Evolutionary conservation across 192 early-diverging fungal genomes (phyloP).

Genomic region (Rhizoclosmatium sp.): DNA sequence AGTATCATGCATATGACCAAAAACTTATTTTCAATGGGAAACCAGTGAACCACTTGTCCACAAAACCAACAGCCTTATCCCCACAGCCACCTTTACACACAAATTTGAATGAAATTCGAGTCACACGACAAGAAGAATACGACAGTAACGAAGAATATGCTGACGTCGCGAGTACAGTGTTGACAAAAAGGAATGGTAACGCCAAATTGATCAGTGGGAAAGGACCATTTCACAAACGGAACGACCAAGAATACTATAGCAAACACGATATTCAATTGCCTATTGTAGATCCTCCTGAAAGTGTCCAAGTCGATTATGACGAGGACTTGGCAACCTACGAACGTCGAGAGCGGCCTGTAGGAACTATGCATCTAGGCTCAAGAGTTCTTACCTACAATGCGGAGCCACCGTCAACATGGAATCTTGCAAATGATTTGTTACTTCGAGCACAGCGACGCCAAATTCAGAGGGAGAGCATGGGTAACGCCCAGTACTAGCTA

Average conservation of each 20-base stretch:
- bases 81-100: slow-evolving; percentile 8
- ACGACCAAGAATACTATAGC: slow-evolving; percentile 12
- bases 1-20: not conserved
- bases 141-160: not conserved
- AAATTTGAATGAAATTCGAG: not conserved
- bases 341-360: not conserved
- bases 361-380: not conserved
- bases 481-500: not conserved
- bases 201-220: not conserved
- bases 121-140: slow-evolving; percentile 5
- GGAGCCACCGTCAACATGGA: slow-evolving; percentile 30
- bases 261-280: slow-evolving; percentile 5
- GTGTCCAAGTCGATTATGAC: not conserved
- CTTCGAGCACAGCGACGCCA: slow-evolving; percentile 21
- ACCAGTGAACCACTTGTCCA: not conserved
- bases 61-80: not conserved
- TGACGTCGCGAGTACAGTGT: not conserved
- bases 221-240: not conserved
- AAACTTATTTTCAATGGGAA: not conserved
- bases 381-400: slow-evolving; percentile 9
- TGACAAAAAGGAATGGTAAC: not conserved
- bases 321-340: not conserved
- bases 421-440: slow-evolving; percentile 31
- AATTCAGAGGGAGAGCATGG: not conserved
- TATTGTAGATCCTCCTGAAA: not conserved